These are phyloP conservation scores for Macrolepiota albuminosa DNA, from an alignment of 768 basidiomycete species.

Conservation along the genomic window DNA sequence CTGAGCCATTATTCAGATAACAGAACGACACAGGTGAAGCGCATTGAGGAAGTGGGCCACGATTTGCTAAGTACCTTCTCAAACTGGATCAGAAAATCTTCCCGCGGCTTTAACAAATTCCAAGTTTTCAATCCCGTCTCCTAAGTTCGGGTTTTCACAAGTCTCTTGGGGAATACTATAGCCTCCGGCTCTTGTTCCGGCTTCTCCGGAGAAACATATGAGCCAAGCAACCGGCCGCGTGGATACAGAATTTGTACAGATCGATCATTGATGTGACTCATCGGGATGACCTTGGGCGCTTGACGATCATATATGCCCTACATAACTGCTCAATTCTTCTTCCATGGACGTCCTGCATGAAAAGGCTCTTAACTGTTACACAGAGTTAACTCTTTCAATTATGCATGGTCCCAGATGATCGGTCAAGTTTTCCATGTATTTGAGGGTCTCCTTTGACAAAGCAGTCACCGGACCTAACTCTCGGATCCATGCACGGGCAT, in stretches of 20 bases:
- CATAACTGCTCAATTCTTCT: too few species aligned
- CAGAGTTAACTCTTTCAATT: not conserved
- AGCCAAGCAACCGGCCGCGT: not conserved
- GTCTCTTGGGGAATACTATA: not conserved
- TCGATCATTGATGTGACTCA: not conserved
- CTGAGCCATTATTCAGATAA: too few species aligned
- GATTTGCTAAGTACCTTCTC: not conserved
- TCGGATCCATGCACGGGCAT: conserved; percentile 2
- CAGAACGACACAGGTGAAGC: not conserved
- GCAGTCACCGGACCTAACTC: conserved; percentile 1
- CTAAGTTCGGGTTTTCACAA: too few species aligned
- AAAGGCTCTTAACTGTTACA: not conserved
- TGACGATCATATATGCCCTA: too few species aligned
- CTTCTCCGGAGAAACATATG: not conserved
- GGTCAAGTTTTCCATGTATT: too few species aligned
- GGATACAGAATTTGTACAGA: not conserved
- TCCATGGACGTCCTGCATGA: not conserved
- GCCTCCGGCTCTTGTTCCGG: not conserved
- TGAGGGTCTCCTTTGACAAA: not conserved
- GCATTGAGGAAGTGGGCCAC: not conserved
- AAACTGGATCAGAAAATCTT: not conserved
- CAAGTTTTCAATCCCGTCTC: not conserved
- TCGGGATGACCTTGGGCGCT: not conserved
- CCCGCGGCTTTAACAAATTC: not conserved
- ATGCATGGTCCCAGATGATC: too few species aligned